Base-by-base conservation (phyloP, 2,329 filamentous ascomycete species). In the Zymoseptoria pseudotritici region DNA sequence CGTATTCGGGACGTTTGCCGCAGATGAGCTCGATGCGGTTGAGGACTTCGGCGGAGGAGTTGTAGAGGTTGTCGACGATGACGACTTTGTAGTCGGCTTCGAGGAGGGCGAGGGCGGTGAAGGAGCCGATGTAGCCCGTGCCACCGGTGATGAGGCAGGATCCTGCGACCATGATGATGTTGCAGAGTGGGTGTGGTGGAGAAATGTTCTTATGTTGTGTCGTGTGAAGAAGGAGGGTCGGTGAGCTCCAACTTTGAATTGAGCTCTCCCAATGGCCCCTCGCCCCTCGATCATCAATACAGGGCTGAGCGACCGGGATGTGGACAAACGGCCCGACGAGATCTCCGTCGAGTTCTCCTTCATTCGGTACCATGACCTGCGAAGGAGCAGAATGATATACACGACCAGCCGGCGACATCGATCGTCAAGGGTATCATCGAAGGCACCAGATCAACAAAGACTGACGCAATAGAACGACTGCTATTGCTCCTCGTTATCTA, bases 71-170 rank as follows among this genome's bases (percentile, higher is more conserved):
- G 80, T 99, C 94, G 67, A 94, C 87, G 66, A 99, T 91, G 75
- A 99, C 89, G 65, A 99, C 94, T 76, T 97, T 87, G 83, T 97
- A 97, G 76, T 87, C 92, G 72, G 94, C 89, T 74, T 97, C 83
- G 68, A 99, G 90, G 24, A 99, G 89, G 57, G 91, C 88, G 56
- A 99, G 86, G 59, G 90, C 82, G 63, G 94, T 99, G 82, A 97
- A 97, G 55, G 93, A 97, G 75, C 94, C 94, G 77, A 99, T 99
- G 83, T 99, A 99, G 80, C 94, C 94, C 66, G 92, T 96, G 73
- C 94, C 94, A 83, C 65, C 66, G 50, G 66, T 68, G 22, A 68
- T 65, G 50, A 68, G 65, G 54, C 65, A 63, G 13, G 65, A 67
- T 55, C 65, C 65, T 20, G 64, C 65, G 52, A 66, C 65, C 65